Evolutionary conservation across 352 stramenopile genomes (phyloP), one percentile per base, ranked within the genome.

Genomic region (Saprolegnia diclina): DNA sequence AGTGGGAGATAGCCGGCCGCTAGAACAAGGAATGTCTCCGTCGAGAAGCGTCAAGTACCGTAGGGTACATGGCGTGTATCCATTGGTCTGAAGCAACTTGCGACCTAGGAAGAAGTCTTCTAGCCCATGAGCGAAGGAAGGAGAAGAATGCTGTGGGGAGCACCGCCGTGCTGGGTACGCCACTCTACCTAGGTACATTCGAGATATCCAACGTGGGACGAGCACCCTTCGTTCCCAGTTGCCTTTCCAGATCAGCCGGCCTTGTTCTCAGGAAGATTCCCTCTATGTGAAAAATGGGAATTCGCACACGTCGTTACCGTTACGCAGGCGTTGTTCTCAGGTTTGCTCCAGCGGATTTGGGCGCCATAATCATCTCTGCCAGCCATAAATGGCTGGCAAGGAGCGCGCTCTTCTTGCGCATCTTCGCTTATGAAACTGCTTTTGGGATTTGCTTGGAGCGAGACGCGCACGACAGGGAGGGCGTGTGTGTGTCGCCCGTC

Each of bases 181-280:
- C 35, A n/a, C 24, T 16, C 11, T 59, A 59, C 52, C 52, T 59
- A 24, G 52, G 52, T 59, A 59, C 52, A 59, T 29, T 54, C 9
- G 13, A 59, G 11, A 59, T 40, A 59, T 59, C 52, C 52, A 42
- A 59, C 52, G 52, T 59, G 52, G 52, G 52, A 59, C 7, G 24
- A n/a, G 52, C 24, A 42, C 19, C 52, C 52, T 21, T 4, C 11
- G 18, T 14, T 48, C 18, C 42, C 42, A 48, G 13, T 14, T 48
- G 42, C 42, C 42, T 48, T 48, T 48, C 42, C 18, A 48, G 42
- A 48, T 48, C 18, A 48, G 42, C 13, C 52, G 19, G 11, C 11
- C 16, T n/a, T 16, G 52, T 59, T 59, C 52, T 59, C 52, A 59
- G 52, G 52, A n/a, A 59, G 52, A 59, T 59, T 59, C 52, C 52